These are phyloP conservation scores for Lachnellula hyalina DNA, from an alignment of 2,329 filamentous ascomycete genomes.

Conservation along the genomic window DNA sequence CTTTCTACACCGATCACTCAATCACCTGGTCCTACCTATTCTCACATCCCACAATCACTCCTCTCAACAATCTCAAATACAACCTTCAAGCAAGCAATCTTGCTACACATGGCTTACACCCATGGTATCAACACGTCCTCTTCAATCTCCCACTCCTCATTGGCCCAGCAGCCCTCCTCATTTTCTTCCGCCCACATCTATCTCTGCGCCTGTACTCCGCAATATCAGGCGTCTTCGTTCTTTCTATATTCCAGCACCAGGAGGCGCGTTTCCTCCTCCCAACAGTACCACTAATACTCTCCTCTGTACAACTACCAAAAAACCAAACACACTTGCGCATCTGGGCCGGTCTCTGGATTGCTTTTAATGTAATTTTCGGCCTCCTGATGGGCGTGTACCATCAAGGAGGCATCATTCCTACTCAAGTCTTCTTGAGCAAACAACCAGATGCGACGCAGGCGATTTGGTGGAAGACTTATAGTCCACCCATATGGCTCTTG, in stretches of 20 bases:
- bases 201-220: constrained; percentile 67
- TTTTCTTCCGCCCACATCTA: constrained; percentile 52
- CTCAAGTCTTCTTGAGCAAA: constrained; percentile 68
- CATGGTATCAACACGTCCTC: constrained; percentile 70
- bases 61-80: constrained; percentile 72
- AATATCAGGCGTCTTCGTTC: constrained; percentile 61
- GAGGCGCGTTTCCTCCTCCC: constrained; percentile 75
- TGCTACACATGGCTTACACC: constrained; percentile 70
- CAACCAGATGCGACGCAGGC: constrained; percentile 62
- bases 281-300: constrained; percentile 69
- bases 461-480: constrained; percentile 80
- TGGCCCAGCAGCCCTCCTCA: constrained; percentile 60
- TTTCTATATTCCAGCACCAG: constrained; percentile 74
- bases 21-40: constrained; percentile 62
- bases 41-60: constrained; percentile 63
- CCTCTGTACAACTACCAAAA: constrained; percentile 63
- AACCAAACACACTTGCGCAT: constrained; percentile 42
- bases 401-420: constrained; percentile 72
- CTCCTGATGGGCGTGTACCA: constrained; percentile 76
- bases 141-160: constrained; percentile 68
- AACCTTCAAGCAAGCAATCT: constrained; percentile 67
- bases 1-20: constrained; percentile 66
- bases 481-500: constrained; percentile 73
- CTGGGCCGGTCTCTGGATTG: constrained; percentile 59
- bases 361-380: constrained; percentile 64